Evolutionary conservation across 2,329 filamentous ascomycete genomes (phyloP).

Genomic region (Thielaviopsis punctulata): DNA sequence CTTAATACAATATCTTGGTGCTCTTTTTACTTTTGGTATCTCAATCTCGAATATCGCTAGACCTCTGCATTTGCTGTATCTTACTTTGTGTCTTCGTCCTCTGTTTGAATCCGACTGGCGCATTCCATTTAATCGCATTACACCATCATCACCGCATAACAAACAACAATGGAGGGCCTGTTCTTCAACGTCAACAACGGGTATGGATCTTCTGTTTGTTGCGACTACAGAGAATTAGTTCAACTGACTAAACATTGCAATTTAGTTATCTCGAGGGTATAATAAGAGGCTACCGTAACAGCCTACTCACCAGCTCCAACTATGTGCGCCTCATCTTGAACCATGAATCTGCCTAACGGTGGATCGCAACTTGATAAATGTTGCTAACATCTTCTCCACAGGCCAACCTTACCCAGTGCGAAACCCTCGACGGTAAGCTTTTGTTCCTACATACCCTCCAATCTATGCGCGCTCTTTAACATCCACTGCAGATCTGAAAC

Average conservation of each 20-base stretch:
- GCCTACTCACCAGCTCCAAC: conserved; percentile 73
- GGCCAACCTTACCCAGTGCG: conserved; percentile 90
- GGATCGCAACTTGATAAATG: conserved; percentile 84
- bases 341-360: conserved; percentile 27
- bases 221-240: background rate
- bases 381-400: conserved; percentile 84
- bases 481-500: conserved; percentile 62
- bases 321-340: conserved; percentile 31
- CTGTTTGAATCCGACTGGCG: background rate
- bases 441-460: background rate
- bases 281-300: conserved; percentile 90
- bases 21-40: background rate
- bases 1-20: background rate
- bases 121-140: background rate
- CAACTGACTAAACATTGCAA: background rate
- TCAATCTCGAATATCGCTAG: background rate
- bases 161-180: conserved; percentile 65
- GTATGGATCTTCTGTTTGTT: conserved; percentile 29
- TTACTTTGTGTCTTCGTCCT: background rate
- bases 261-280: conserved; percentile 88
- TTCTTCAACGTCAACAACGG: conserved; percentile 91
- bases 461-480: background rate
- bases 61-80: background rate
- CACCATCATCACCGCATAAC: conserved; percentile 11
- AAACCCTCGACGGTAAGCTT: conserved; percentile 74